phyloP scores from a whole-genome alignment of 495 filamentous ascomycete genomes.

The Hyaloscypha variabilis region DNA sequence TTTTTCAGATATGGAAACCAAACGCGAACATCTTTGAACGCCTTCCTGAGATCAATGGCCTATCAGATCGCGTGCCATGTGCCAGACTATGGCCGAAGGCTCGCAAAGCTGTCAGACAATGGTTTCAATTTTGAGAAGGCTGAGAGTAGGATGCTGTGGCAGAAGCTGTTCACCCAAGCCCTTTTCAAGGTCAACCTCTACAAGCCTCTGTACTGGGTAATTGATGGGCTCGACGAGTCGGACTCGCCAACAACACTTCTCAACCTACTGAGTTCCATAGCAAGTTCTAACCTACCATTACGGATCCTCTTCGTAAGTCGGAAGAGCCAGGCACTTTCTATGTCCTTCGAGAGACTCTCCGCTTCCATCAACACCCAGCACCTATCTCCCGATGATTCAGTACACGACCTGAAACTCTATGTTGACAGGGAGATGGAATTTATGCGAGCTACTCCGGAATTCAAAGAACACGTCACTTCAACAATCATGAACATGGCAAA shows the following conservation, averaged over 20 bases:
- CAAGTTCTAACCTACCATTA: neutral
- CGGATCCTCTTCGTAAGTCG: neutral
- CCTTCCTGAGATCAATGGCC: neutral
- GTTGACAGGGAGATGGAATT: conserved; percentile 5
- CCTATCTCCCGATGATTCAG: too few relatives aligned
- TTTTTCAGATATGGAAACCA: conserved; percentile 1
- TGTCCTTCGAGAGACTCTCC: neutral
- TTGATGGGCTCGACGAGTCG: neutral
- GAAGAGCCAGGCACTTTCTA: neutral
- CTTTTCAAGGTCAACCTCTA: neutral
- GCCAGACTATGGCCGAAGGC: neutral
- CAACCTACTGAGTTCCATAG: neutral
- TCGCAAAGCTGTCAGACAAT: neutral
- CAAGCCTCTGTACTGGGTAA: neutral
- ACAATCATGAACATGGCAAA: conserved; percentile 2
- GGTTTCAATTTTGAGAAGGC: neutral
- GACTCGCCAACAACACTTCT: too few relatives aligned
- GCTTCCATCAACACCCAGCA: too few relatives aligned
- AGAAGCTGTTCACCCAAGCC: neutral
- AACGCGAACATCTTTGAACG: neutral
- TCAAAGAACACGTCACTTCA: neutral
- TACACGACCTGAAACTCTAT: neutral
- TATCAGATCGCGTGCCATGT: neutral
- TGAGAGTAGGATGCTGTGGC: neutral
- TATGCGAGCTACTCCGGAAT: neutral